phyloP scores from a whole-genome alignment of 768 basidiomycete species.

The Lentinus tigrinus region DNA sequence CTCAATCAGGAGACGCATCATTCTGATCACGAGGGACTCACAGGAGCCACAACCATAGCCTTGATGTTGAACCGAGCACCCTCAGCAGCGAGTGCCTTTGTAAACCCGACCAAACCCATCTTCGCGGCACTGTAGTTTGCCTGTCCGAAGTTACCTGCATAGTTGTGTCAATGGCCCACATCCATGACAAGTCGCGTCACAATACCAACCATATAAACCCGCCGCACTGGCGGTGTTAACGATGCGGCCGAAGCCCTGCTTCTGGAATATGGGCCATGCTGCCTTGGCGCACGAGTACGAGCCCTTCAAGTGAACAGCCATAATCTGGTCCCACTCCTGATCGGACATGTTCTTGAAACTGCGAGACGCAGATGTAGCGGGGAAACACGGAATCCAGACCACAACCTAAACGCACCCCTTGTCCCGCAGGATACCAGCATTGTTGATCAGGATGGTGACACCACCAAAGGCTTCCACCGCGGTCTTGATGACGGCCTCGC shows the following conservation, averaged over 20 bases:
- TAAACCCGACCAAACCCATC: constrained; percentile 92
- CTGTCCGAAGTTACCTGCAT: constrained; percentile 88
- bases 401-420: constrained; percentile 53
- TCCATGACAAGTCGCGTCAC: neutral
- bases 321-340: constrained; percentile 87
- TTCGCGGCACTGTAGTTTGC: constrained; percentile 98
- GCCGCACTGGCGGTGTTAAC: constrained; percentile 96
- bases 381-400: neutral
- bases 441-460: constrained; percentile 90
- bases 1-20: neutral
- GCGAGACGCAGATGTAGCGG: neutral
- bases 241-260: constrained; percentile 91
- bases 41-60: constrained; percentile 86
- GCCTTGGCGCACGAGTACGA: constrained; percentile 92
- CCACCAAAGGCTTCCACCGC: constrained; percentile 84
- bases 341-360: constrained; percentile 99
- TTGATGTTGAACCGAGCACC: constrained; percentile 91
- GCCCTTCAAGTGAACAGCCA: constrained; percentile 90
- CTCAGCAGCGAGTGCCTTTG: constrained; percentile 89
- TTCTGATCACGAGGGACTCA: constrained; percentile 36
- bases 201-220: constrained; percentile 76
- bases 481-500: constrained; percentile 79
- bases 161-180: neutral
- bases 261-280: constrained; percentile 93
- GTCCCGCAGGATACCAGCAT: constrained; percentile 88